These are phyloP conservation scores for Russula olivacea DNA, from an alignment of 768 basidiomycete genomes.

Conservation along the genomic window DNA sequence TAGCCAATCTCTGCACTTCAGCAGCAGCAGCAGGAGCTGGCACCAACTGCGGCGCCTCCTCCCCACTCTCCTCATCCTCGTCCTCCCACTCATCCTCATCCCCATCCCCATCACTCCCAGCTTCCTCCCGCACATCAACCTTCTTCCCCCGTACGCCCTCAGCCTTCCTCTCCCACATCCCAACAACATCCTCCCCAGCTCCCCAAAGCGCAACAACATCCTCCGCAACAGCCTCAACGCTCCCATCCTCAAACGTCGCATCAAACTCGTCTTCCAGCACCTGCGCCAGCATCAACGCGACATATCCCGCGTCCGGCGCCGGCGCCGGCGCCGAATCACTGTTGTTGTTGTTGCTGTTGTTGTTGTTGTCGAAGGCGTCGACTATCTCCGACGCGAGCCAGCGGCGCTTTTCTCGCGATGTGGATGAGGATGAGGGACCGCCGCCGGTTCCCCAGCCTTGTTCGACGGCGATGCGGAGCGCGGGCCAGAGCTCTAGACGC, in stretches of 20 bases:
- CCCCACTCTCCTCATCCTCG: conserved; percentile 31
- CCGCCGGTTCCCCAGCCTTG: conserved; percentile 61
- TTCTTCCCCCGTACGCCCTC: conserved; percentile 54
- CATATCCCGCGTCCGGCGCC: conserved; percentile 59
- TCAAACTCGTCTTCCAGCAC: conserved; percentile 88
- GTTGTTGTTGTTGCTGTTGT: conserved; percentile 13
- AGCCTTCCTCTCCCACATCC: conserved; percentile 58
- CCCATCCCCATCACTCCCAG: conserved; percentile 37
- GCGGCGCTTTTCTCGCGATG: conserved; percentile 56
- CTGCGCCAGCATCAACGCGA: conserved; percentile 78
- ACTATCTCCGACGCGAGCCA: conserved; percentile 82
- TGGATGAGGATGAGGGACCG: conserved; percentile 47
- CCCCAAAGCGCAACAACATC: conserved; percentile 71
- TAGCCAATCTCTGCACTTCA: conserved; percentile 28
- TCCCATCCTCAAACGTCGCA: conserved; percentile 76
- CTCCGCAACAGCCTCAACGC: conserved; percentile 62
- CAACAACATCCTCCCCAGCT: conserved; percentile 46
- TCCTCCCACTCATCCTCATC: conserved; percentile 41
- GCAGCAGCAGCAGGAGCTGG: conserved; percentile 28
- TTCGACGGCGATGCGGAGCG: conserved; percentile 78
- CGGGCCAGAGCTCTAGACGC: conserved; percentile 78
- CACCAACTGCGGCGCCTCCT: conserved; percentile 51
- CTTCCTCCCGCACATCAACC: conserved; percentile 40
- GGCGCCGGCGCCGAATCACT: background rate
- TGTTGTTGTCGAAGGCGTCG: conserved; percentile 56